Conservation (phyloP, 2,329 filamentous ascomycete genomes). For the Pleoardoris graminearum region DNA sequence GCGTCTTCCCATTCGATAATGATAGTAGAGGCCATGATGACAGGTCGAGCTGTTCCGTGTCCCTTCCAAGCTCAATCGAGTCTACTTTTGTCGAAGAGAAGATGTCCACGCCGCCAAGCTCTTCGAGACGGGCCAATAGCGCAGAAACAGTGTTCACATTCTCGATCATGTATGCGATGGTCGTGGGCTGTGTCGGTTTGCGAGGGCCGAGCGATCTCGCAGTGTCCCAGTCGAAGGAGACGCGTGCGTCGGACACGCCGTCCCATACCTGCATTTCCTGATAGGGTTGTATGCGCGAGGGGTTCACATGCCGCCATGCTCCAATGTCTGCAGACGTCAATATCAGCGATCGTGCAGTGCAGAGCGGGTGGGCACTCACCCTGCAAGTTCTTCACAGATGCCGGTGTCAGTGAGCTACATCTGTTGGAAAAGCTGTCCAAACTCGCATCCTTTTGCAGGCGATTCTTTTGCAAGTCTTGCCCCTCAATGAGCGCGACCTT, state of each 20-base stretch:
- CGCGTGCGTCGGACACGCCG: conserved; percentile 81
- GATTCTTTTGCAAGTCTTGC: conserved; percentile 75
- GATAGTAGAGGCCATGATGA: conserved; percentile 85
- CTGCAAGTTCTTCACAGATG: conserved; percentile 80
- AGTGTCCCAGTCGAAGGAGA: conserved; percentile 80
- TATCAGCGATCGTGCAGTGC: background rate
- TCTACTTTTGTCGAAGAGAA: conserved; percentile 79
- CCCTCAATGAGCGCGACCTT: conserved; percentile 88
- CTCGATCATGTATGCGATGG: conserved; percentile 95
- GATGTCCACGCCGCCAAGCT: conserved; percentile 68
- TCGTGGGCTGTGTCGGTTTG: conserved; percentile 53
- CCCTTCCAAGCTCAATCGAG: conserved; percentile 73
- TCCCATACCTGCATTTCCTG: conserved; percentile 99
- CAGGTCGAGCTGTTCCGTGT: conserved; percentile 70
- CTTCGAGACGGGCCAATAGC: conserved; percentile 70
- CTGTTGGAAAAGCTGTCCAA: conserved; percentile 82
- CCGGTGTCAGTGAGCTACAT: conserved; percentile 90
- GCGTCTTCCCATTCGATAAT: conserved; percentile 65
- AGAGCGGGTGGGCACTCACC: no score
- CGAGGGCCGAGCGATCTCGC: conserved; percentile 44
- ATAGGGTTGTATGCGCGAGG: conserved; percentile 78
- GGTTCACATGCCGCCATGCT: conserved; percentile 77
- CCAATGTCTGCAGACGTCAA: conserved; percentile 62
- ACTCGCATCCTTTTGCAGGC: conserved; percentile 65
- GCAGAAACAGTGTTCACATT: conserved; percentile 86